These are phyloP conservation scores for Fomitopsis serialis DNA, from an alignment of 768 basidiomycete genomes.

Conservation along the genomic window DNA sequence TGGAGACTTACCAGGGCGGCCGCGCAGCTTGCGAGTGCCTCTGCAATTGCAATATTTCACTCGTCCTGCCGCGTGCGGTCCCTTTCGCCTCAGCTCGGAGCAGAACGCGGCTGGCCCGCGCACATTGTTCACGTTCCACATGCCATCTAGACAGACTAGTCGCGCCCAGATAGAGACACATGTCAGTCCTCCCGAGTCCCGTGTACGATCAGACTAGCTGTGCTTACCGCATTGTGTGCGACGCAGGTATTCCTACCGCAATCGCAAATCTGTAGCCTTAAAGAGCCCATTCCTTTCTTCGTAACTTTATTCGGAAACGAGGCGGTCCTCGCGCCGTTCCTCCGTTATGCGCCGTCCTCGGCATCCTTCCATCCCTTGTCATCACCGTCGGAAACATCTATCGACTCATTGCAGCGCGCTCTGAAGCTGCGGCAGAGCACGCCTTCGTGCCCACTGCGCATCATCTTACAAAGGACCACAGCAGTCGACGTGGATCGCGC, in stretches of 20 bases:
- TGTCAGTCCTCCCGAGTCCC: conserved; percentile 10
- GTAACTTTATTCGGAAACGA: conserved; percentile 20
- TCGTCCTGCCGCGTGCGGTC: conserved; percentile 14
- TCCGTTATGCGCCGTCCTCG: conserved; percentile 13
- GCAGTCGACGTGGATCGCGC: conserved; percentile 6
- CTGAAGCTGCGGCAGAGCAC: conserved; percentile 4
- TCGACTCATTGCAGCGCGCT: conserved; percentile 9
- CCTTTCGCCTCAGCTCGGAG: conserved; percentile 11
- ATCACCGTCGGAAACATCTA: conserved; percentile 4
- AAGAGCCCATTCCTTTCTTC: conserved; percentile 22
- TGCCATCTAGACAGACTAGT: conserved; percentile 9
- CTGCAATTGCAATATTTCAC: conserved; percentile 16
- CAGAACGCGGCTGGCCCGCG: conserved; percentile 12
- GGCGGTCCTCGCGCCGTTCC: conserved; percentile 15
- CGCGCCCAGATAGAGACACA: conserved; percentile 12
- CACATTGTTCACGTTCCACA: conserved; percentile 16
- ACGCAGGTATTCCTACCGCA: conserved; percentile 19
- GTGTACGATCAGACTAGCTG: background rate
- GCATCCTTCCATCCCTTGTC: conserved; percentile 22
- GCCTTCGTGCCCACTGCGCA: background rate
- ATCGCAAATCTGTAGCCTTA: conserved; percentile 18
- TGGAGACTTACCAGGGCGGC: too few relatives aligned
- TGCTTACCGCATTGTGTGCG: background rate
- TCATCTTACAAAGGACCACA: conserved; percentile 5
- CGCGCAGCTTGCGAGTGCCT: conserved; percentile 15